Base-by-base conservation (phyloP, 768 basidiomycete species). In the Tulasnella sp. region DNA sequence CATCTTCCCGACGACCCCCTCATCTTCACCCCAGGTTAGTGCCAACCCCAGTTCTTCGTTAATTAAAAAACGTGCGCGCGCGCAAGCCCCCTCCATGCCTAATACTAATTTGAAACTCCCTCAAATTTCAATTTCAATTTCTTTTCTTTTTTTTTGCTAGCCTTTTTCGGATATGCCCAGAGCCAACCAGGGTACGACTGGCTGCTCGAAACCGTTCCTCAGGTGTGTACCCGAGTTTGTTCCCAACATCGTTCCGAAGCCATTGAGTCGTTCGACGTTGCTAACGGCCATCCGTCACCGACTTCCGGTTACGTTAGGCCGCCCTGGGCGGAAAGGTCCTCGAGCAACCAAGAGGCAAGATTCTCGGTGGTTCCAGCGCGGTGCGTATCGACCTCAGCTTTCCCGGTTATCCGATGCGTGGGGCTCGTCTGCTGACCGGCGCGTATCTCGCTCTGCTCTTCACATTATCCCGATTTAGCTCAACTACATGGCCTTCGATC, bases 351-450 rank as follows among this genome's bases (percentile, higher is more conserved):
- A 60, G 77, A 60, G 77, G 77, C 54, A 79, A 79, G 46, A 42
- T 79, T n/a, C 77, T 79, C 41, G 77, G 77, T 79, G 77, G 77
- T 74, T 79, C 77, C 40, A 79, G 77, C 22, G 77, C 77, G 54
- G 64, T 79, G 42, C 22, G 64, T 44, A 41, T 42, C 50, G 46
- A 42, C 18, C 34, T 24, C 28, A 20, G 75, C 42, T 72, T 14
- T 37, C 37, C 37, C 76, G 76, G 31, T 28, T 58, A 34, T 46
- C 50, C 44, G 50, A 31, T 7, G 18, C 7, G 40, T 77, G 76
- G 34, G 54, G 40, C 48, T 28, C 22, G 11, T 40, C 50, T n/a
- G 44, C 31, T 46, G 75, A 34, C 14, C 42, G 22, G 34, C 76
- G 22, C 28, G 16, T 48, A 16, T 24, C 22, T 46, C n/a, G n/a